Base-by-base conservation (phyloP, 2,329 filamentous ascomycete species). In the Talaromyces sp. region DNA sequence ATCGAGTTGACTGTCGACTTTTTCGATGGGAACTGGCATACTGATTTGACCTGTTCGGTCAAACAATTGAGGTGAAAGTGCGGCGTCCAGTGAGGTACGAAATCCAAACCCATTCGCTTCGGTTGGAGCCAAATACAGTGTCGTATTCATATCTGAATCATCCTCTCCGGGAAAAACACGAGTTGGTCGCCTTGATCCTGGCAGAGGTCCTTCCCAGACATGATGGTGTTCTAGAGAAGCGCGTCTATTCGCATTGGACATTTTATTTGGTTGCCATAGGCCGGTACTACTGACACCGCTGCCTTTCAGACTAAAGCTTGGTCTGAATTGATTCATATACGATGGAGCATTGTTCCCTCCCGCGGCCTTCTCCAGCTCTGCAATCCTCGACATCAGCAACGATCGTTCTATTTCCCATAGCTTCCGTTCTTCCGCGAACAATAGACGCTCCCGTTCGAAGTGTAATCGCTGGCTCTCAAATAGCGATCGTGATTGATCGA, bases 201-300 rank as follows among this genome's bases (percentile, higher is more conserved):
- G 70, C 62, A 72, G 75, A 40, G 75, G 70, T 17, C 75, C 75
- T 64, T 77, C 72, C 77, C 76, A 78, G 50, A 78, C 70, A 51
- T 75, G 75, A 51, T 75, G 75, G 21, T 68, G 66, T 33, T 58
- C 56, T 53, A 57, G 61, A 19, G 56, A 22, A 15, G 41, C 36
- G 43, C 33, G 55, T 17, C 17, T 25, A 17, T 40, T 51, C 21
- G 50, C 9, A 31, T 55, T 37, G 25, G 35, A 51, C 5, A n/a
- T 7, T 19, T 35, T 40, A 46, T 55, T 36, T 21, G 52, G n/a
- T 25, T 56, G 37, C 31, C 43, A 59, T 41, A 56, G 19, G 8
- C 57, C 45, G 21, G 39, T 6, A 15, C 36, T 43, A 25, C 55
- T 53, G 60, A 10, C 8, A 6, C 55, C n/a, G 48, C 41, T 28